Evolutionary conservation across 371 early-diverging fungal species (phyloP), one percentile per base, ranked within the genome.

Genomic region (Lichtheimia hyalospora): DNA sequence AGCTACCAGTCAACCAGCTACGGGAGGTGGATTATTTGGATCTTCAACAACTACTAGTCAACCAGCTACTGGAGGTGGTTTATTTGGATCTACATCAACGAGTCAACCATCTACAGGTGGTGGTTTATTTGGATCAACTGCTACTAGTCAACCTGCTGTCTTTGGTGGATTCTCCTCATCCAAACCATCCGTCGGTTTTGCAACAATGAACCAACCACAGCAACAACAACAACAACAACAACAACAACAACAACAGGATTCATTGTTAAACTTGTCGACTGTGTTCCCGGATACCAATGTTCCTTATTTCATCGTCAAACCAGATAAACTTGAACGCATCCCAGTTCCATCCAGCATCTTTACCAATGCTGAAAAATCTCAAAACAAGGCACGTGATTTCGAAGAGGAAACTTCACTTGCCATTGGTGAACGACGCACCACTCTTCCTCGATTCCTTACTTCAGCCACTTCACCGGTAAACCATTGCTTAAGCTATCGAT

Each of bases 211-310:
- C 58, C n/a, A n/a, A n/a, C 52, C n/a, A 21, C n/a, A 25, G 56
- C 55, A 67, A 10, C 61, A 53, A 34, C 63, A 57, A 24, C 58
- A 52, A 57, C 63, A 59, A 56, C 65, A 64, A 52, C 72, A 68
- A 41, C 65, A 64, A 43, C 68, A 65, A 40, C 63, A 66, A 41
- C 63, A 64, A 27, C 51, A 59, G 18, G 46, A 65, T 20, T 20
- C 40, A 21, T 43, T 67, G 13, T 52, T 67, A 7, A 63, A 59
- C 52, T 42, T 69, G n/a, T 43, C 57, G 3, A 58, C 55, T 10
- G 60, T 53, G 25, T 69, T 73, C 34, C 61, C 67, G 12, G 73
- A 67, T 55, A 61, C 67, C 52, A 60, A 58, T 39, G 44, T 67
- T 13, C 69, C 69, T 41, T 61, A 67, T 57, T 60, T 62, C n/a